Conservation (phyloP, 768 basidiomycete genomes). For the Plicaturopsis crispa region DNA sequence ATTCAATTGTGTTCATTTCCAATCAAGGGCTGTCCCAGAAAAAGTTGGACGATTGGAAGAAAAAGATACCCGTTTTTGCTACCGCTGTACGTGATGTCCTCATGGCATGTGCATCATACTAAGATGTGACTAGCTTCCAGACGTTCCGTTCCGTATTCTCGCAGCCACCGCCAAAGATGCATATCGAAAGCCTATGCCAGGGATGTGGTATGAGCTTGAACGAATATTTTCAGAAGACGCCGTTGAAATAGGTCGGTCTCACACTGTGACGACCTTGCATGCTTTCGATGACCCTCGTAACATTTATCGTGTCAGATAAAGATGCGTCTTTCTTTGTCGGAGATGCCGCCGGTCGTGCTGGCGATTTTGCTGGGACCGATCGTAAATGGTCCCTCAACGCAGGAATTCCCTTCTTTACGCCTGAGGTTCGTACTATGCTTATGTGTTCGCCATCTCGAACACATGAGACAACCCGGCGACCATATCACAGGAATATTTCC, state of each 20-base stretch:
- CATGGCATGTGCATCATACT: slow-evolving; percentile 1
- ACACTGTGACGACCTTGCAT: not conserved
- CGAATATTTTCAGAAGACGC: slow-evolving; percentile 49
- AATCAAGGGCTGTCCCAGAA: slow-evolving; percentile 62
- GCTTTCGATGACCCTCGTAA: not conserved
- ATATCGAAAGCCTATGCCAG: slow-evolving; percentile 81
- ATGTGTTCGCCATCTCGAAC: not conserved
- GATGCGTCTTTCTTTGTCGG: slow-evolving; percentile 71
- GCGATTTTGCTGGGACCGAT: slow-evolving; percentile 78
- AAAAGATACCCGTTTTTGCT: slow-evolving; percentile 66
- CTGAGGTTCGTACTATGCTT: slow-evolving; percentile 49
- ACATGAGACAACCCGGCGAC: not conserved
- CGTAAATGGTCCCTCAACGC: slow-evolving; percentile 80
- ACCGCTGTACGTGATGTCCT: slow-evolving; percentile 35
- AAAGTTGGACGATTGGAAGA: slow-evolving; percentile 59
- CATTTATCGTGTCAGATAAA: slow-evolving; percentile 45
- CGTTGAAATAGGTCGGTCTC: slow-evolving; percentile 52
- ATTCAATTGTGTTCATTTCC: slow-evolving; percentile 67
- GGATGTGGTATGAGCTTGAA: slow-evolving; percentile 77
- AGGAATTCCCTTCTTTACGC: slow-evolving; percentile 69
- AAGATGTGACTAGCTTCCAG: slow-evolving; percentile 42
- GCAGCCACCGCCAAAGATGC: slow-evolving; percentile 71
- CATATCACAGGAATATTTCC: slow-evolving; percentile 66
- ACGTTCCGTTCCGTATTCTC: slow-evolving; percentile 69
- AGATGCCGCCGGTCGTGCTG: slow-evolving; percentile 78